These are phyloP conservation scores for Kingdonia uniflora DNA, from an alignment of 164 flowering plant genomes.

Conservation along the genomic window DNA sequence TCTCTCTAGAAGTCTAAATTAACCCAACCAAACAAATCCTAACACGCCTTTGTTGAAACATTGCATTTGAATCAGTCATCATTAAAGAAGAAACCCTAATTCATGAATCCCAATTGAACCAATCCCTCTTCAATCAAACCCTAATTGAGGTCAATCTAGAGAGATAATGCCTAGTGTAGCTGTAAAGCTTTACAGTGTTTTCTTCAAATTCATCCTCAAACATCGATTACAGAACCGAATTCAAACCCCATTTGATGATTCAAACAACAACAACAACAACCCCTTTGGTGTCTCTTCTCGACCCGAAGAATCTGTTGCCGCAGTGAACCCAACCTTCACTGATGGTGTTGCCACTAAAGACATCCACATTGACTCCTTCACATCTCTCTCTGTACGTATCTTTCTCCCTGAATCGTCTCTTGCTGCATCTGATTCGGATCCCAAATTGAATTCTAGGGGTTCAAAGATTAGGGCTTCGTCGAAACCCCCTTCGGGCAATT, in stretches of 20 bases:
- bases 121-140: no score
- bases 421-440: conserved; percentile 10
- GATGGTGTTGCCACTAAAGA: conserved; percentile 98
- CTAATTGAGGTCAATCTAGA: not conserved
- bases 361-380: conserved; percentile 63
- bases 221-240: conserved; percentile 69
- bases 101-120: no score
- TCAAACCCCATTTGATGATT: conserved; percentile 27
- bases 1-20: no score
- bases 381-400: conserved; percentile 49
- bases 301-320: conserved; percentile 61
- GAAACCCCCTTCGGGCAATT: not conserved
- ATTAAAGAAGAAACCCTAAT: no score
- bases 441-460: conserved; percentile 5
- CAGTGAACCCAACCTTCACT: conserved; percentile 69
- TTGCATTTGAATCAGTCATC: no score
- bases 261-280: no score
- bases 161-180: conserved; percentile 74
- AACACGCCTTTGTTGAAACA: no score
- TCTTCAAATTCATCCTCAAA: conserved; percentile 78
- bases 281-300: conserved; percentile 77
- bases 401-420: conserved; percentile 54
- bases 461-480: conserved; percentile 1
- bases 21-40: no score
- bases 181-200: conserved; percentile 81